phyloP scores from a whole-genome alignment of 2,329 filamentous ascomycete genomes.

The Hysterium pulicare region DNA sequence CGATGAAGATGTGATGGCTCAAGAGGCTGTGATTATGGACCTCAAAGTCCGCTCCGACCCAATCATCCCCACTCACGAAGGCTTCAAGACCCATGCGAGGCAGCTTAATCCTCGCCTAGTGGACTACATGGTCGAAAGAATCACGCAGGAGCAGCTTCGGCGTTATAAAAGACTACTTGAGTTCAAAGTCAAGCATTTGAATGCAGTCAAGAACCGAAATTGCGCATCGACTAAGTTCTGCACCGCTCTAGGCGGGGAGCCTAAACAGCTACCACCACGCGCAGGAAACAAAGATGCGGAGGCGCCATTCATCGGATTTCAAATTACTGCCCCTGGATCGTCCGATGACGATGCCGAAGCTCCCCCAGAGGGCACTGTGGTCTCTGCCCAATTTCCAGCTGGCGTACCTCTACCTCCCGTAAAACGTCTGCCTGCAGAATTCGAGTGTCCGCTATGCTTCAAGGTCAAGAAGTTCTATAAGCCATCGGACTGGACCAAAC shows the following conservation, averaged over 20 bases:
- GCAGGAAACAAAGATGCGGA: conserved; percentile 60
- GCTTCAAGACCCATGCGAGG: conserved; percentile 72
- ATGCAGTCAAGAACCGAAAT: conserved; percentile 52
- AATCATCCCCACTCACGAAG: conserved; percentile 69
- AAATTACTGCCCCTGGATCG: conserved; percentile 52
- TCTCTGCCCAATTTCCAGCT: conserved; percentile 69
- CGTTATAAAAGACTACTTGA: conserved; percentile 76
- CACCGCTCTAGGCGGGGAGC: conserved; percentile 63
- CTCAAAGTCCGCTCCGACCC: conserved; percentile 61
- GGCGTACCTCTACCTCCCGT: conserved; percentile 83
- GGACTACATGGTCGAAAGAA: conserved; percentile 70
- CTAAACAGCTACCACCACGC: conserved; percentile 58
- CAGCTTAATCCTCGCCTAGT: conserved; percentile 70
- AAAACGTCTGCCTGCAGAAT: conserved; percentile 72
- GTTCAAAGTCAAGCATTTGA: conserved; percentile 66
- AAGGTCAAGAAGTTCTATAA: conserved; percentile 81
- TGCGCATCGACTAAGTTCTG: conserved; percentile 65
- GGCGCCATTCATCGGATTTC: conserved; percentile 52
- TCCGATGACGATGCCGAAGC: conserved; percentile 66
- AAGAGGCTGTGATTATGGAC: conserved; percentile 59
- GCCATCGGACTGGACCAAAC: conserved; percentile 95
- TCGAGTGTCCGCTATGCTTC: conserved; percentile 88
- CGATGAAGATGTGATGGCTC: conserved; percentile 39
- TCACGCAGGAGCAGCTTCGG: conserved; percentile 74
- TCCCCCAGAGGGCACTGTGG: conserved; percentile 65